Percentiles rank a stretch among this genome's conserved stretches.
These are phyloP conservation scores for Cyclotella baltica DNA, from an alignment of 108 stramenopile genomes.

Conservation along the genomic window DNA sequence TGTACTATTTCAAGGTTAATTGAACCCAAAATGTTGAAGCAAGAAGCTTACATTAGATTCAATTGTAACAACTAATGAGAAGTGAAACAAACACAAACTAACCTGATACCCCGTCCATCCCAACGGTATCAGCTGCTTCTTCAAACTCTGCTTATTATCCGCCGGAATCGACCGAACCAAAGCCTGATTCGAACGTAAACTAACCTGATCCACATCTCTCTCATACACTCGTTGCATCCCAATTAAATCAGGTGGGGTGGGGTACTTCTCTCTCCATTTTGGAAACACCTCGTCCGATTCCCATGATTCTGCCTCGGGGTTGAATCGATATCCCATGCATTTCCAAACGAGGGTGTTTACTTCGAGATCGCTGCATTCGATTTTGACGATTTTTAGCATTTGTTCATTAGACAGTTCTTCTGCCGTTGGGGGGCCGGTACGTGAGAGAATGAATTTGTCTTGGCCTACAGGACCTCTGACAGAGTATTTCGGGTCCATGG, in stretches of 20 bases:
- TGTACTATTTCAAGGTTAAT: slow-evolving; percentile 48
- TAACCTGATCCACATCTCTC: slow-evolving; percentile 84
- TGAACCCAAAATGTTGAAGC: not conserved
- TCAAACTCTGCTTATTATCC: slow-evolving; percentile 86
- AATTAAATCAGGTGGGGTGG: slow-evolving; percentile 91
- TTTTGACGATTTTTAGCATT: slow-evolving; percentile 73
- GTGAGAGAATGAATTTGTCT: slow-evolving; percentile 68
- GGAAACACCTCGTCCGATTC: slow-evolving; percentile 80
- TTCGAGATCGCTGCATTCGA: slow-evolving; percentile 84
- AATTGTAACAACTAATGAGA: no score
- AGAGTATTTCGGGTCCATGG: slow-evolving; percentile 69
- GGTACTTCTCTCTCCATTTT: slow-evolving; percentile 90
- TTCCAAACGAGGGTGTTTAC: slow-evolving; percentile 95
- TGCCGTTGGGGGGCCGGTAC: slow-evolving; percentile 67
- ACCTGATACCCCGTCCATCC: slow-evolving; percentile 90
- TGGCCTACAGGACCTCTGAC: slow-evolving; percentile 64
- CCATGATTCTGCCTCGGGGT: slow-evolving; percentile 68
- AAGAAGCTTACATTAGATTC: not conserved
- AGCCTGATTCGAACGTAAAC: slow-evolving; percentile 79
- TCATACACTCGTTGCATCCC: slow-evolving; percentile 90
- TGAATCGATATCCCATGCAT: slow-evolving; percentile 91
- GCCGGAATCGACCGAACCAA: slow-evolving; percentile 81
- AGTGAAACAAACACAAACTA: slow-evolving; percentile 18
- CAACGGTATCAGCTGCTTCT: slow-evolving; percentile 72
- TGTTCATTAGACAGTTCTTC: slow-evolving; percentile 88